Evolutionary conservation across 2,329 filamentous ascomycete genomes (phyloP).

Genomic region (Colletotrichum tanaceti): DNA sequence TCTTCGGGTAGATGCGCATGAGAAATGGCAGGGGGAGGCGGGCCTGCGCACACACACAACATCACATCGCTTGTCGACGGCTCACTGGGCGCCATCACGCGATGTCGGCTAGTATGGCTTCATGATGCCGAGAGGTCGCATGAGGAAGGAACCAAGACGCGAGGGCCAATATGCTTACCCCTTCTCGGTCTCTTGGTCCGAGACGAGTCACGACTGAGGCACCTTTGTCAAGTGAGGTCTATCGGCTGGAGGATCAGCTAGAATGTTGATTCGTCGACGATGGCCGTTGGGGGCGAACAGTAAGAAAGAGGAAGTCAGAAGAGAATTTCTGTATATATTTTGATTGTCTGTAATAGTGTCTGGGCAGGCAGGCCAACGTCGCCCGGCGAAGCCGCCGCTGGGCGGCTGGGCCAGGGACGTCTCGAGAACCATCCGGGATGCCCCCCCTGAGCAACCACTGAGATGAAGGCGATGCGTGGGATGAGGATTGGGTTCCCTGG

Average conservation of each 20-base stretch:
- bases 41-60: not conserved
- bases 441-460: not conserved
- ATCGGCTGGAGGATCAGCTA: conserved; percentile 13
- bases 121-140: conserved; percentile 29
- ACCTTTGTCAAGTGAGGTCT: not conserved
- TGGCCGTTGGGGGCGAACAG: not conserved
- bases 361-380: not conserved
- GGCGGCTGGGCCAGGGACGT: not conserved
- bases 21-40: not conserved
- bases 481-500: conserved; percentile 27
- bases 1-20: conserved; percentile 14
- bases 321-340: no score
- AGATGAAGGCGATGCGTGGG: conserved; percentile 1
- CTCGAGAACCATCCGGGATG: no score
- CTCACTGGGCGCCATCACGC: conserved; percentile 31
- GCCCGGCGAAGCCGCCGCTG: not conserved
- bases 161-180: conserved; percentile 5
- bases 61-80: conserved; percentile 33
- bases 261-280: conserved; percentile 14
- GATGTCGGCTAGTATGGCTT: conserved; percentile 30
- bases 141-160: conserved; percentile 34
- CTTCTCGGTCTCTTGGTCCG: conserved; percentile 22
- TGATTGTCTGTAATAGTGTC: no score
- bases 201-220: not conserved
- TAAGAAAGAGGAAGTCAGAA: no score